Base-by-base conservation (phyloP, 1,139 yeast genomes). In the Groenewaldozyma auringiensis region DNA sequence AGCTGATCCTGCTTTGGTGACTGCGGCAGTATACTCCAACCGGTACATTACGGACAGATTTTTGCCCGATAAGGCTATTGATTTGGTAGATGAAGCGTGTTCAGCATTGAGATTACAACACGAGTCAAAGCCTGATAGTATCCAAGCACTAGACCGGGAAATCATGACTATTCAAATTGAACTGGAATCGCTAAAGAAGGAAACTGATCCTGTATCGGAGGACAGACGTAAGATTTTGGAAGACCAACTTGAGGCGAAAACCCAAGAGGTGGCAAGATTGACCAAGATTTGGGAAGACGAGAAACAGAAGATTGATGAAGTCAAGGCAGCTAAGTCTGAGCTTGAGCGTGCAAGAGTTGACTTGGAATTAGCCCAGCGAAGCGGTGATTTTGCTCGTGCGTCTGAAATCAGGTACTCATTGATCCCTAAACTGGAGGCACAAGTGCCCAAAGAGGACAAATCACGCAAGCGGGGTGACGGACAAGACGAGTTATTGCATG, bases 141-240 rank as follows among this genome's bases (percentile, higher is more conserved):
- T 92, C 45, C 92, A 89, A 56, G 85, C 81, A 42, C 73, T 92
- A 48, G 98, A 92, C 62, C 79, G 97, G 50, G 75, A 81, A 34
- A 82, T 89, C 43, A 87, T 92, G 94, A 92, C 96, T 2, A 83
- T 92, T 51, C 92, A 89, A 65, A 92, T 92, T 55, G 98, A 92
- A 64, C 72, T 92, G 50, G 98, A 89, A 64, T 87, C 96, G 0
- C 72, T 92, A 58, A 79, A 89, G 58, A 92, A 92, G 61, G 98
- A 92, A 63, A 87, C 87, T 2, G 97, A 92, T 61, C 82, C 83
- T 3, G 66, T 88, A 25, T 86, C 96, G 0, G 64, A 77, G 13
- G 96, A 88, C 55, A 78, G 96, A 55, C 78, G 81, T 50, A 71
- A 70, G 9, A 68, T 67, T 37, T 69, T 92, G 40, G 85, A 86